Percentiles rank a stretch among this genome's conserved stretches.
Evolutionary conservation across 2,329 filamentous ascomycete genomes (phyloP).

Genomic region (Penicillium sp.): DNA sequence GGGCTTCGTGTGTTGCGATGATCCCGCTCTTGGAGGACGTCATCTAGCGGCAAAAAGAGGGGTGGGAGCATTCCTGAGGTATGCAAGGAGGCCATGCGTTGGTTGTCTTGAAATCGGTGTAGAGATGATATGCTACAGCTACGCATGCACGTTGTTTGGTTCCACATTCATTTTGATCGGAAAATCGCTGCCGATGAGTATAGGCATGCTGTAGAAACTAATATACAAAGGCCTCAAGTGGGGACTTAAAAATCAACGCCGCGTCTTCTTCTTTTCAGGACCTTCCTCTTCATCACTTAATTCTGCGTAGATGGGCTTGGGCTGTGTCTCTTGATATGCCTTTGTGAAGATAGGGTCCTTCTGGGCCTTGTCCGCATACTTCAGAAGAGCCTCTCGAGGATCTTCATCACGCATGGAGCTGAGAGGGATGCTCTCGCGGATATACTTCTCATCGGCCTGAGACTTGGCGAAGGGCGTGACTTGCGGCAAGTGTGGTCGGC

Average conservation of each 20-base stretch:
- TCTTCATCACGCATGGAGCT: conserved; percentile 95
- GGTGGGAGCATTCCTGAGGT: conserved; percentile 12
- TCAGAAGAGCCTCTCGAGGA: conserved; percentile 84
- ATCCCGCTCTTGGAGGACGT: conserved; percentile 13
- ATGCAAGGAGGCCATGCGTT: conserved; percentile 11
- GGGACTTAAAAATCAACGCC: conserved; percentile 24
- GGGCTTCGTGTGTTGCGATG: conserved; percentile 7
- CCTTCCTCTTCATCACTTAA: conserved; percentile 73
- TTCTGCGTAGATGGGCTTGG: conserved; percentile 84
- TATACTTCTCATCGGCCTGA: conserved; percentile 83
- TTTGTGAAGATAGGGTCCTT: conserved; percentile 93
- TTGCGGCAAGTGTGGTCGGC: conserved; percentile 76
- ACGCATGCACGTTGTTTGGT: background rate
- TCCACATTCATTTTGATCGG: background rate
- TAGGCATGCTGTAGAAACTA: background rate
- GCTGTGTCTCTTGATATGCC: conserved; percentile 88
- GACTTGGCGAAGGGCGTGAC: conserved; percentile 87
- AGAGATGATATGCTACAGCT: background rate
- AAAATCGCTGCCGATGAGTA: background rate
- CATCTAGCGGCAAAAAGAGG: conserved; percentile 13
- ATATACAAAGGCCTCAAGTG: conserved; percentile 1
- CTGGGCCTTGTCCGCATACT: conserved; percentile 89
- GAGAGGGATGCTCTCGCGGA: conserved; percentile 81
- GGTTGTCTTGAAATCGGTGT: conserved; percentile 2
- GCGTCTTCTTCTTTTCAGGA: conserved; percentile 59